Evolutionary conservation across 768 basidiomycete genomes (phyloP), one percentile per base, ranked within the genome.

Genomic region (Lactifluus rugatus): DNA sequence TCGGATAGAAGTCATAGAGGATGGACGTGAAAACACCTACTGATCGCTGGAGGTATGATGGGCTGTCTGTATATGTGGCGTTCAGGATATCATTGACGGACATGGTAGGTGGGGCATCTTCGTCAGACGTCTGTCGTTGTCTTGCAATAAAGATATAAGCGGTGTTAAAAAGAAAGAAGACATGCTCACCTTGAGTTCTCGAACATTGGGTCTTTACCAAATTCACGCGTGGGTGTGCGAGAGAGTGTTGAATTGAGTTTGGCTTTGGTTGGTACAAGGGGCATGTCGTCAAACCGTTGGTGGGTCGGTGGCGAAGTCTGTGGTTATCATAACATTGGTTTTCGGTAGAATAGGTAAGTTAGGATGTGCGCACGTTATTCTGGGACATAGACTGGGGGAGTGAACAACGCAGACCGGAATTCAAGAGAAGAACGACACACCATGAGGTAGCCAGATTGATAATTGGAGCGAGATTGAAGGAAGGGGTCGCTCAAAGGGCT

Each of bases 161-260:
- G 14, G 3, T 26, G 25, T 47, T 47, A 5, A 26, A 17, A 67
- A n/a, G 8, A 51, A 45, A 66, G 14, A 60, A 54, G 3, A 17
- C 66, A 60, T n/a, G 41, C 74, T 41, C 57, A 82, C 84, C 80
- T 78, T 41, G 83, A 76, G 62, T 81, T 87, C 68, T 88, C 81
- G 63, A 90, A 89, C 88, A 90, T 88, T 21, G 88, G 88, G 61
- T 88, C 87, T 73, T 86, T 82, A 2, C 89, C 89, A 71, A 89
- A 89, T 60, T 88, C 85, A 17, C 82, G 78, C 1, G 82, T 76
- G 21, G 82, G 75, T 13, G 82, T 79, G 55, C 84, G 77, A 19
- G 84, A 76, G 17, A 88, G 74, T 6, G 79, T 78, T 57, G 83
- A 79, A 67, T 84, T 89, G 73, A 89, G 78, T 67, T 90, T 88